Evolutionary conservation across 2,329 filamentous ascomycete species (phyloP), one percentile per base, ranked within the genome.

Genomic region (Zelopaecilomyces penicillatus): DNA sequence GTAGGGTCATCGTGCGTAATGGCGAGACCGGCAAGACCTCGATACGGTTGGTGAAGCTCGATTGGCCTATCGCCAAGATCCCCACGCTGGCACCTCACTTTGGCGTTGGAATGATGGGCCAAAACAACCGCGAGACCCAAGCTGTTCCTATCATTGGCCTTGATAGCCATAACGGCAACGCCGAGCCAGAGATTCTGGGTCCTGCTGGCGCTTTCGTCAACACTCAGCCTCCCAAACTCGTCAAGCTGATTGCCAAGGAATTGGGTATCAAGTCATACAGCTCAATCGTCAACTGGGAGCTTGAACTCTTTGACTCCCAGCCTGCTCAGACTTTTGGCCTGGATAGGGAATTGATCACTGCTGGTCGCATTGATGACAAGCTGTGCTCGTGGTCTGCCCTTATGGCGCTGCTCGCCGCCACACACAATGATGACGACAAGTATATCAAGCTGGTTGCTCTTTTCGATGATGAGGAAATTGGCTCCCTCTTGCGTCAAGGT

Each of bases 391-490:
- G 88, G 82, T 81, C 89, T 6, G 91, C 93, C 6, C 75, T 96
- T 42, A 82, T 90, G 64, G 90, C 81, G 4, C 80, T 98, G 0
- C 73, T 96, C 29, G 80, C 83, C 41, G 80, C 83, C 12, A 70
- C 78, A 9, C 67, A 74, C 34, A 71, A 64, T 53, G 69, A 75
- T 1, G 62, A 70, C 7, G 76, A 83, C 48, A 76, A 82, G n/a
- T 77, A 83, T 43, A 81, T 97, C 65, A 94, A 94, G 67, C 74
- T 96, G 44, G 87, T 93, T 32, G 89, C 85, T n/a, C 82, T 96
- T 56, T 97, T 97, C 59, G 93, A 97, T 60, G 86, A 96, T 57
- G 93, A 98, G 65, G 93, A 98, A 65, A 95, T 98, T 49, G 93
- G 93, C 49, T 94, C 86, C 28, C 74, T 88, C 6, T 79, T 96